Evolutionary conservation across 495 filamentous ascomycete genomes (phyloP).

Genomic region (Hypoxylon fragiforme): DNA sequence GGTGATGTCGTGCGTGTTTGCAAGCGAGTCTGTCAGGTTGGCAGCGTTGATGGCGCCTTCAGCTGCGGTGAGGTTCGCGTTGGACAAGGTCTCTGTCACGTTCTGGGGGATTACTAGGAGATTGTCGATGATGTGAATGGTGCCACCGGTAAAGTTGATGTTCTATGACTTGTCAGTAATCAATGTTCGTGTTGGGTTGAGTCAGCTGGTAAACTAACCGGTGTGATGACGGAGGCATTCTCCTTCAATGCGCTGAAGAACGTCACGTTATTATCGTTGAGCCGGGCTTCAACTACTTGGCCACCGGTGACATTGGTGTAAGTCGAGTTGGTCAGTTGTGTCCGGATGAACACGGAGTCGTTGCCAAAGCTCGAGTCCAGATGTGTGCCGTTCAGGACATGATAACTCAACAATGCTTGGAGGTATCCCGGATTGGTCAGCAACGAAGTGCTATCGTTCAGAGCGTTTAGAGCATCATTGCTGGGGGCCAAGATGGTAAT

Average conservation of each 20-base stretch:
- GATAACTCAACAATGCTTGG: constrained; percentile 61
- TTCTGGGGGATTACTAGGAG: constrained; percentile 60
- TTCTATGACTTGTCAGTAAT: constrained; percentile 42
- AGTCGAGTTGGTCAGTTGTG: constrained; percentile 52
- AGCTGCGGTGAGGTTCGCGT: constrained; percentile 58
- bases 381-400: constrained; percentile 63
- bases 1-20: constrained; percentile 55
- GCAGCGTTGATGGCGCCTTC: constrained; percentile 57
- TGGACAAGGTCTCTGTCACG: constrained; percentile 51
- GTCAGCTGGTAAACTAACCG: constrained; percentile 32
- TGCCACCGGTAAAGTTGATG: constrained; percentile 63
- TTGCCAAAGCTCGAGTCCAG: constrained; percentile 46
- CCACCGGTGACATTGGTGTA: constrained; percentile 53
- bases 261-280: constrained; percentile 39
- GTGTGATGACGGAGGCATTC: constrained; percentile 40
- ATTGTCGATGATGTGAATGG: constrained; percentile 67
- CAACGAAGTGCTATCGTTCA: constrained; percentile 37
- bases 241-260: constrained; percentile 46
- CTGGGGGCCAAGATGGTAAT: constrained; percentile 68
- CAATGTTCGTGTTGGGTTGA: neutral
- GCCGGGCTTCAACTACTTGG: constrained; percentile 41
- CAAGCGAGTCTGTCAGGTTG: constrained; percentile 47
- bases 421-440: constrained; percentile 44
- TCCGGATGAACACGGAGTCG: constrained; percentile 57
- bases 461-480: constrained; percentile 57